Conservation (phyloP, 352 stramenopile species). For the Globisporangium cystogenes region DNA sequence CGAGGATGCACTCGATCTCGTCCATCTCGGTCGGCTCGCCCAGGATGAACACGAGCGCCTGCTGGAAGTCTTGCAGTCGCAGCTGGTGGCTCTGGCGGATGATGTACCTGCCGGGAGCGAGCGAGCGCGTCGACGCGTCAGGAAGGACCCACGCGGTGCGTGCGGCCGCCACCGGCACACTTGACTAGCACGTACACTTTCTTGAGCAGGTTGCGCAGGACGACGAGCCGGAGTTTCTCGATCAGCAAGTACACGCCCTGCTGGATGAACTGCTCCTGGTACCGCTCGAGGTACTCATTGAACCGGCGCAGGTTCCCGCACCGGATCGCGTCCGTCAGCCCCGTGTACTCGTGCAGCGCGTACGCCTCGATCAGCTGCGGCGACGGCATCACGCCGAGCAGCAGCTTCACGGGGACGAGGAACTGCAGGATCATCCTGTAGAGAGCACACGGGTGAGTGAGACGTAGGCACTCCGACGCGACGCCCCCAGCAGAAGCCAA, state of each 20-base stretch:
- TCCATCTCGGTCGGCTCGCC: constrained; percentile 90
- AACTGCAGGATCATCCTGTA: constrained; percentile 91
- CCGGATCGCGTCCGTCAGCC: constrained; percentile 88
- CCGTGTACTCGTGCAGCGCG: constrained; percentile 77
- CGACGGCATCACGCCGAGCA: constrained; percentile 91
- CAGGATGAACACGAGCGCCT: constrained; percentile 80
- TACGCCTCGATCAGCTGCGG: constrained; percentile 89
- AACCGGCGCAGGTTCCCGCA: constrained; percentile 91
- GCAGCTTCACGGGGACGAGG: constrained; percentile 92
- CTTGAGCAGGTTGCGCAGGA: constrained; percentile 95
- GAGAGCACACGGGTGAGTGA: no score
- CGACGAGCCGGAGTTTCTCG: constrained; percentile 94
- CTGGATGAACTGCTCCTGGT: constrained; percentile 89
- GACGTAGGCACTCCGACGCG: no score
- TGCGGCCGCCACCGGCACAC: background rate
- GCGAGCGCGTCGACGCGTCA: background rate
- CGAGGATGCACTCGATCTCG: constrained; percentile 96
- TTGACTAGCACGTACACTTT: constrained; percentile 78
- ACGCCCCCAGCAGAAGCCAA: no score
- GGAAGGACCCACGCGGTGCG: background rate
- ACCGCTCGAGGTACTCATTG: constrained; percentile 88
- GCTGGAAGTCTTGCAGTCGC: constrained; percentile 86
- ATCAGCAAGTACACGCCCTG: constrained; percentile 95
- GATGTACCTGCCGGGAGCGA: constrained; percentile 43
- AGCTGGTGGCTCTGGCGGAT: constrained; percentile 88